phyloP scores from a whole-genome alignment of 2,329 filamentous ascomycete genomes.

The Fusarium sp. region DNA sequence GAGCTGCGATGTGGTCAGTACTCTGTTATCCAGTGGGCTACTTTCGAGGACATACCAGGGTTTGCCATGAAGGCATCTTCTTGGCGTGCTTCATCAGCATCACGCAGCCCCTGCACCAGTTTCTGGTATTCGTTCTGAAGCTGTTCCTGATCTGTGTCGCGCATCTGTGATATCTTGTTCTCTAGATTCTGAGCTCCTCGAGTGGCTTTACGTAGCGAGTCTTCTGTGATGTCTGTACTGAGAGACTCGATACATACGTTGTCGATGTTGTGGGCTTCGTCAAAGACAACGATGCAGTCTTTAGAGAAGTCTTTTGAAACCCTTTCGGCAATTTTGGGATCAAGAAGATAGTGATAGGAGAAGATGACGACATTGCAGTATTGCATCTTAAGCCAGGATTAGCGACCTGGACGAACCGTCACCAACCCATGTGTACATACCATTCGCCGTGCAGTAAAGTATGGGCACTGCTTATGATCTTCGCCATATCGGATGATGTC shows the following conservation, averaged over 20 bases:
- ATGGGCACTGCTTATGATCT: conserved; percentile 95
- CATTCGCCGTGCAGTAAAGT: conserved; percentile 96
- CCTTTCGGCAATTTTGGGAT: conserved; percentile 96
- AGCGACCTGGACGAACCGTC: not conserved
- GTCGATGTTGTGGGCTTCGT: conserved; percentile 99
- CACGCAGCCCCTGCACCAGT: conserved; percentile 89
- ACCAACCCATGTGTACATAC: conserved; percentile 57
- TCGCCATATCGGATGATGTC: conserved; percentile 90
- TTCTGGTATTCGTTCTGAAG: conserved; percentile 96
- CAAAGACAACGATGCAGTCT: conserved; percentile 98
- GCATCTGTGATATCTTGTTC: conserved; percentile 92
- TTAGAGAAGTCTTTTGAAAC: conserved; percentile 97
- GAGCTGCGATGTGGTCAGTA: conserved; percentile 59
- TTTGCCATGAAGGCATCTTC: conserved; percentile 99
- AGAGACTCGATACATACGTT: conserved; percentile 98
- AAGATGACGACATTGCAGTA: conserved; percentile 99
- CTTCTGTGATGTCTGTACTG: conserved; percentile 96
- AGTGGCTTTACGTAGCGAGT: conserved; percentile 90
- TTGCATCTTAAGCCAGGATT: conserved; percentile 75
- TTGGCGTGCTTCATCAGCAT: conserved; percentile 87
- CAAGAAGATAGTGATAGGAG: conserved; percentile 97
- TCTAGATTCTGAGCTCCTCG: conserved; percentile 92
- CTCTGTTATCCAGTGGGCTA: not conserved
- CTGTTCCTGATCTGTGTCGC: conserved; percentile 93
- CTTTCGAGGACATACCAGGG: conserved; percentile 63